Evolutionary conservation across 768 basidiomycete genomes (phyloP).

Genomic region (Piloderma croceum): DNA sequence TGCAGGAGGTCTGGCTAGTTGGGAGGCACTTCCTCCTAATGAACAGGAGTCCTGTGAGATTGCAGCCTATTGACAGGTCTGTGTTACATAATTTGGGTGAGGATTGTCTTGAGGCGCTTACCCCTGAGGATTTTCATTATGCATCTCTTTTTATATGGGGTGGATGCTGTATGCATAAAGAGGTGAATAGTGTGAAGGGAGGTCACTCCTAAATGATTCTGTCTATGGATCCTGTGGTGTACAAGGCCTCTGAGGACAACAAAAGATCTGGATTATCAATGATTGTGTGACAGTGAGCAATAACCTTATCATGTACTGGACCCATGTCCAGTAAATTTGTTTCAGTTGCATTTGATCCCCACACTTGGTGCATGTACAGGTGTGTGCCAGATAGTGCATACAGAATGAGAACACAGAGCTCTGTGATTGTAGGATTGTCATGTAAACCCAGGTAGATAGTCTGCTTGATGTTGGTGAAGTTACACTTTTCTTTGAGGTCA

Average conservation of each 20-base stretch:
- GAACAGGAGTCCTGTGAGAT: not conserved
- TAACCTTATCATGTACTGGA: slow-evolving; percentile 2
- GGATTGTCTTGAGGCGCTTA: slow-evolving; percentile 10
- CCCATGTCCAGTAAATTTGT: slow-evolving; percentile 9
- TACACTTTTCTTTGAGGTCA: not conserved
- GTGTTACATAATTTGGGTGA: slow-evolving; percentile 10
- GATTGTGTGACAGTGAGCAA: slow-evolving; percentile 1
- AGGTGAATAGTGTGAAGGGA: slow-evolving; percentile 20
- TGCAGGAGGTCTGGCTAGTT: slow-evolving; percentile 1
- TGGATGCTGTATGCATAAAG: slow-evolving; percentile 30
- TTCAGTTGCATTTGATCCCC: slow-evolving; percentile 5
- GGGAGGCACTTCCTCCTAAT: not conserved
- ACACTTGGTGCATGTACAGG: slow-evolving; percentile 14
- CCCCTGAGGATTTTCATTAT: slow-evolving; percentile 6
- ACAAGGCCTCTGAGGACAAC: not conserved
- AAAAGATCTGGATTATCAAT: slow-evolving; percentile 3
- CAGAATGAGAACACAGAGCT: slow-evolving; percentile 13
- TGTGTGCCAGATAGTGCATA: slow-evolving; percentile 11
- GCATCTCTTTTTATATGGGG: slow-evolving; percentile 19
- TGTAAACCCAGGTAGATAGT: slow-evolving; percentile 12
- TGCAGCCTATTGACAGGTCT: not conserved
- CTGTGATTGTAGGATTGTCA: slow-evolving; percentile 13
- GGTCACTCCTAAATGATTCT: slow-evolving; percentile 16
- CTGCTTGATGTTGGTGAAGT: slow-evolving; percentile 8
- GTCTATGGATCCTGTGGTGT: not conserved